Evolutionary conservation across 1,284 basidiomycete genomes (phyloP), one percentile per base, ranked within the genome.

Genomic region (Ceratobasidium theobromae): DNA sequence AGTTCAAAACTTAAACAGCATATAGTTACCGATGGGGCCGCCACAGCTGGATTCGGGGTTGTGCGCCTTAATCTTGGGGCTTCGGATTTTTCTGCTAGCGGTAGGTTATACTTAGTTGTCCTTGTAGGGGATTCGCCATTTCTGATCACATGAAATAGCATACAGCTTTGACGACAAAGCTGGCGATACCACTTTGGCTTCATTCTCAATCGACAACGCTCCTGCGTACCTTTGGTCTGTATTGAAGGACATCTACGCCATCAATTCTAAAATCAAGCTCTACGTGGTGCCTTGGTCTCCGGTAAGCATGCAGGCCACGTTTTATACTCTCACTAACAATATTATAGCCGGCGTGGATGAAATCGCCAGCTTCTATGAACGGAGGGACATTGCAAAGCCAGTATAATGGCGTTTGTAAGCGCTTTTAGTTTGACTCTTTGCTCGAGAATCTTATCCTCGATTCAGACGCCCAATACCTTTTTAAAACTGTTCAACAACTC

Each of bases 291-390:
- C 83, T 18, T 85, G 83, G 83, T 83, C 82, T 41, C 82, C 83
- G 1, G 82, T 83, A 69, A 66, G 78, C 74, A n/a, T 16, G 38
- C 51, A 8, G 4, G 32, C 16, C 23, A 30, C 9, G 40, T 54
- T 54, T 53, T 69, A 25, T 51, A 43, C 6, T 1, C 4, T 25
- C 33, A 21, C 18, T 43, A 33, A 38, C 38, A 11, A 12, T 60
- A 14, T n/a, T 58, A 2, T 62, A 84, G 82, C 82, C 83, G 8
- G 81, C 74, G 1, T 84, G 83, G 83, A 84, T 84, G 82, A 84
- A 84, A 71, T 74, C 74, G 14, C 77, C 75, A 54, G 76, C 76
- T 3, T 76, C 79, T 0, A 82, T 84, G 81, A 77, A 80, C 54
- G 82, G 82, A 2, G 82, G 82, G 9, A 76, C 76, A 0, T 68